A percentile compares a stretch with the other conserved stretches of the same genome.
Evolutionary conservation across 139 green algal genomes (phyloP).

Genomic region (Tetradesmus obliquus): DNA sequence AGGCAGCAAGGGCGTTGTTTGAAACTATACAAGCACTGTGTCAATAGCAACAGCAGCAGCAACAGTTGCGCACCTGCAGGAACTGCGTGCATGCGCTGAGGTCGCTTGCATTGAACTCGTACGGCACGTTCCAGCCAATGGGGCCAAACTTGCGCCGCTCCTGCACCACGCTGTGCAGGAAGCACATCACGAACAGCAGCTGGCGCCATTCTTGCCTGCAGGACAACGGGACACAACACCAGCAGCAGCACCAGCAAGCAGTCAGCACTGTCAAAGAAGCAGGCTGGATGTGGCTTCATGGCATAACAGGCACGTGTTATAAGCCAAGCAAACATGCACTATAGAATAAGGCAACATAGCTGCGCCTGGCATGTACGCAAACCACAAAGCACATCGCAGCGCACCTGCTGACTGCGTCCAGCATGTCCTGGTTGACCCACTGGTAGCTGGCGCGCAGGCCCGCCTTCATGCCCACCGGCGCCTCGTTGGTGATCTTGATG

Average conservation of each 20-base stretch:
- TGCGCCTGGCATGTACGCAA: too few relatives aligned
- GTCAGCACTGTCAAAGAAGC: background rate
- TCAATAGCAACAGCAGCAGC: slow-evolving; percentile 12
- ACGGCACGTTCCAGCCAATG: slow-evolving; percentile 97
- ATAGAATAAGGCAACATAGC: too few relatives aligned
- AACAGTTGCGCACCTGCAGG: slow-evolving; percentile 60
- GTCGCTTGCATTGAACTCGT: slow-evolving; percentile 96
- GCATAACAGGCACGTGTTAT: too few relatives aligned
- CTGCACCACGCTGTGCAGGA: slow-evolving; percentile 91
- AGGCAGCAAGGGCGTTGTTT: background rate
- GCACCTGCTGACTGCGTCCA: slow-evolving; percentile 68
- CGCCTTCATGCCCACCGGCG: slow-evolving; percentile 93
- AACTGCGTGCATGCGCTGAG: slow-evolving; percentile 90
- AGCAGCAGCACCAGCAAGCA: background rate
- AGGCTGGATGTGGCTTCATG: too few relatives aligned
- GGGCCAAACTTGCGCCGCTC: slow-evolving; percentile 96
- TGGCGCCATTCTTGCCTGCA: slow-evolving; percentile 86
- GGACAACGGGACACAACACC: background rate
- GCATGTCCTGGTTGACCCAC: slow-evolving; percentile 91
- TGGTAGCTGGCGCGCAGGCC: slow-evolving; percentile 87
- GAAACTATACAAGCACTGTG: background rate
- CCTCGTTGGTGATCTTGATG: slow-evolving; percentile 95
- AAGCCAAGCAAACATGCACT: too few relatives aligned
- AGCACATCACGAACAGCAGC: slow-evolving; percentile 95
- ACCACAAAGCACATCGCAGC: background rate